phyloP scores from a whole-genome alignment of 371 early-diverging fungal species.

The Mortierella polycephala region DNA sequence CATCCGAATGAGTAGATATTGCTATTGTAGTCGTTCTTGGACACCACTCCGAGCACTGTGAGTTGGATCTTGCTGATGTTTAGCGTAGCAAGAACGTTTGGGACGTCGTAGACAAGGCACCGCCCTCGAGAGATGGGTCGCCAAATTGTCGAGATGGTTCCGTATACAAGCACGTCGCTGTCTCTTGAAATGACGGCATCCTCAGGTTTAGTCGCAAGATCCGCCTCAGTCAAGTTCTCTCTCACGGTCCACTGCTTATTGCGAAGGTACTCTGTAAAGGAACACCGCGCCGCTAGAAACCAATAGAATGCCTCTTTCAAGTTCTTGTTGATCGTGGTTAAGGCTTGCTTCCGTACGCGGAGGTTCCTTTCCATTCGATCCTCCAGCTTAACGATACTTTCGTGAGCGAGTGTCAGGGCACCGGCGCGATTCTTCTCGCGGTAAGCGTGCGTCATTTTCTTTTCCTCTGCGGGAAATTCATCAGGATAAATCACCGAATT shows the following conservation, averaged over 20 bases:
- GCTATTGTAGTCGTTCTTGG: slow-evolving; percentile 7
- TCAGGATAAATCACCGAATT: not conserved
- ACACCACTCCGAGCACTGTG: slow-evolving; percentile 10
- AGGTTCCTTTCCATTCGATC: too few relatives aligned
- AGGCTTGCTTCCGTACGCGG: too few relatives aligned
- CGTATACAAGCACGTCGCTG: slow-evolving; percentile 3
- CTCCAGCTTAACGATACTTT: not conserved
- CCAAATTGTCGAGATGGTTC: not conserved
- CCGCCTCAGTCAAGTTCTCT: slow-evolving; percentile 2
- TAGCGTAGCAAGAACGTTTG: not conserved
- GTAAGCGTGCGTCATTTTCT: too few relatives aligned
- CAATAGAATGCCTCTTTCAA: slow-evolving; percentile 5
- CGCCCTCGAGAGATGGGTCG: not conserved
- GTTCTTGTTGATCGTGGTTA: slow-evolving; percentile 5
- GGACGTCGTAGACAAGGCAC: slow-evolving; percentile 2
- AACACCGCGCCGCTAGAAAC: not conserved
- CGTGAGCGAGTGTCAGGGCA: not conserved
- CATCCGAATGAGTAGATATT: slow-evolving; percentile 9
- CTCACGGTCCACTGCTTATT: not conserved
- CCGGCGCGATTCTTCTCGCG: too few relatives aligned
- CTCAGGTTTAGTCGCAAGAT: not conserved
- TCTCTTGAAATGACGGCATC: slow-evolving; percentile 6
- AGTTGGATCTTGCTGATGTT: slow-evolving; percentile 1
- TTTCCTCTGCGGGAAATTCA: not conserved
- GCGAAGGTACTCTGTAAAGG: not conserved